Percentiles rank a stretch among this genome's conserved stretches.
Evolutionary conservation across 2,329 filamentous ascomycete species (phyloP).

Genomic region (Cladosporium sp.): DNA sequence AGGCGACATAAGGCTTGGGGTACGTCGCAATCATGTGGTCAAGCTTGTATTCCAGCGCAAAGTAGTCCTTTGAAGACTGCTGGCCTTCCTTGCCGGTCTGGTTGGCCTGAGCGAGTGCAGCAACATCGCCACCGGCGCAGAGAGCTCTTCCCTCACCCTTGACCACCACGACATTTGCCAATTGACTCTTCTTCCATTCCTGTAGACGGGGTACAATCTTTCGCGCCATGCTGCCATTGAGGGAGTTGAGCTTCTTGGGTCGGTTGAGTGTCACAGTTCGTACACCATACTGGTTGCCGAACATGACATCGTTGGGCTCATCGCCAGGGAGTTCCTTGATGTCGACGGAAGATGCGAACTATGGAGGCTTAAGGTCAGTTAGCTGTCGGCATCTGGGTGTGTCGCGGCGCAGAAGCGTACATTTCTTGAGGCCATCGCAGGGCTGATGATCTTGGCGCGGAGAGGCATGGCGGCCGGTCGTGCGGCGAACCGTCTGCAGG

Average conservation of each 20-base stretch:
- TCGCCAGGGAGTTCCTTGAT: conserved; percentile 61
- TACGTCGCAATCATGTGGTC: conserved; percentile 95
- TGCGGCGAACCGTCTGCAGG: conserved; percentile 36
- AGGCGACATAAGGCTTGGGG: conserved; percentile 83
- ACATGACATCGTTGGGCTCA: conserved; percentile 85
- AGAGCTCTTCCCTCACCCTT: conserved; percentile 86
- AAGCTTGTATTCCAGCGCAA: conserved; percentile 90
- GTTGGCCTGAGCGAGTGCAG: conserved; percentile 71
- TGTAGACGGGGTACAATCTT: conserved; percentile 87
- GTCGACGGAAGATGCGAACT: conserved; percentile 22
- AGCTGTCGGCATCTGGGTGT: conserved; percentile 18
- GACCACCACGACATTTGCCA: conserved; percentile 88
- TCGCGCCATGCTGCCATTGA: conserved; percentile 89
- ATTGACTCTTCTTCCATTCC: conserved; percentile 92
- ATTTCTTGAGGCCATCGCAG: conserved; percentile 49
- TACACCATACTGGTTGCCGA: conserved; percentile 82
- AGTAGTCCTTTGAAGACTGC: conserved; percentile 75
- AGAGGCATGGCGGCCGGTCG: conserved; percentile 64
- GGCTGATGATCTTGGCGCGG: conserved; percentile 66
- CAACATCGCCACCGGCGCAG: conserved; percentile 91
- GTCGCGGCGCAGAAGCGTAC: conserved; percentile 41
- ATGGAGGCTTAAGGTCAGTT: conserved; percentile 31
- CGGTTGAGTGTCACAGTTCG: conserved; percentile 93
- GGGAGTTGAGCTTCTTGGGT: conserved; percentile 83
- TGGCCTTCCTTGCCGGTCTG: conserved; percentile 64